phyloP scores from a whole-genome alignment of 257 asterid species.

The Rubia yunnanensis region DNA sequence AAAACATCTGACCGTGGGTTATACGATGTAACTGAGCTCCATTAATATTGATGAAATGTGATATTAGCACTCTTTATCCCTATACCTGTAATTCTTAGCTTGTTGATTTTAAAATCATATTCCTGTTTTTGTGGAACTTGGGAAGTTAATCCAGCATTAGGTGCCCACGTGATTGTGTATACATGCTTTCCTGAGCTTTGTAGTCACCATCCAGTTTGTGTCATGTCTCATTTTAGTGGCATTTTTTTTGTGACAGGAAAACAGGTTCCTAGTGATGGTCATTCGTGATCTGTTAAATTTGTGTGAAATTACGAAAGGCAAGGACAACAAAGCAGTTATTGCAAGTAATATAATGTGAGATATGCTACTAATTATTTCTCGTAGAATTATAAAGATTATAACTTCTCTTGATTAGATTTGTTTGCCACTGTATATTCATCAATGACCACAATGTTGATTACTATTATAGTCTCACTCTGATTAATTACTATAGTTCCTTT shows the following conservation, averaged over 20 bases:
- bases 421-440: background rate
- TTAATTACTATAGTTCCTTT: background rate
- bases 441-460: background rate
- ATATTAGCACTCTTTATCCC: background rate
- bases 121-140: background rate
- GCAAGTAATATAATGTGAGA: slow-evolving; percentile 97
- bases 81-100: background rate
- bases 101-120: background rate
- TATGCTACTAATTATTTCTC: background rate
- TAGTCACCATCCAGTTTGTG: background rate
- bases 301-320: slow-evolving; percentile 93
- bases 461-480: background rate
- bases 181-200: background rate
- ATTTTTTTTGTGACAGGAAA: slow-evolving; percentile 51
- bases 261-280: slow-evolving; percentile 95
- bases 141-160: background rate
- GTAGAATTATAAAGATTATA: background rate
- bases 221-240: slow-evolving; percentile 8
- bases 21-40: background rate
- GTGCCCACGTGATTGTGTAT: background rate
- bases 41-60: background rate
- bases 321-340: slow-evolving; percentile 99
- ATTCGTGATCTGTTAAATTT: slow-evolving; percentile 96
- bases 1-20: background rate
- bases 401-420: background rate